Conservation (phyloP, 2,329 filamentous ascomycete genomes). For the Cryphonectria japonica region DNA sequence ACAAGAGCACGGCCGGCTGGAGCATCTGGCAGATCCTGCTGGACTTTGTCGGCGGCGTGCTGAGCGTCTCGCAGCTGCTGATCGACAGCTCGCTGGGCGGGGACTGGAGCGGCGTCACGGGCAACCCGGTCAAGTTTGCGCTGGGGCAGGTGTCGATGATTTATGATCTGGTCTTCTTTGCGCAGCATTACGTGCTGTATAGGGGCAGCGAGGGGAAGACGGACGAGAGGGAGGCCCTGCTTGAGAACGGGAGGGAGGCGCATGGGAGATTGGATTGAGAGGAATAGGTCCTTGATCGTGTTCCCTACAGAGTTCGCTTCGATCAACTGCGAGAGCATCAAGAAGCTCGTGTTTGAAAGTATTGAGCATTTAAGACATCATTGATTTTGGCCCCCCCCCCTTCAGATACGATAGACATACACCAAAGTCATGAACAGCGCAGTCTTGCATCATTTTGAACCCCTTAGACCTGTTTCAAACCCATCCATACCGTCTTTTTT, state of each 20-base stretch:
- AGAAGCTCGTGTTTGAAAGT: not conserved
- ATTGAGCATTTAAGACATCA: not conserved
- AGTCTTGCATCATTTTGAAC: not conserved
- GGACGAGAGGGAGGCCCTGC: slow-evolving; percentile 43
- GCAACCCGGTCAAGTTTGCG: slow-evolving; percentile 89
- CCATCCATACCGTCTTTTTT: not conserved
- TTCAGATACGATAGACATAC: not conserved
- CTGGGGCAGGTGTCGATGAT: slow-evolving; percentile 83
- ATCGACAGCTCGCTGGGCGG: slow-evolving; percentile 83
- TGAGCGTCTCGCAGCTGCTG: slow-evolving; percentile 80
- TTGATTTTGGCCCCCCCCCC: no score
- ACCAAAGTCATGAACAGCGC: not conserved
- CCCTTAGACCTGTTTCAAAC: not conserved
- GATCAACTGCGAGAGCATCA: not conserved
- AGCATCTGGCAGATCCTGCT: slow-evolving; percentile 82
- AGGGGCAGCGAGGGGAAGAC: slow-evolving; percentile 38
- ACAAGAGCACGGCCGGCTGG: slow-evolving; percentile 86
- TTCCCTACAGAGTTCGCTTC: not conserved
- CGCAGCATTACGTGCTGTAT: slow-evolving; percentile 88
- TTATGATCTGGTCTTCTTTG: slow-evolving; percentile 85
- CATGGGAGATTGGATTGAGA: slow-evolving; percentile 39
- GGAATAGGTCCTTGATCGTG: not conserved
- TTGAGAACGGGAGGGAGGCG: slow-evolving; percentile 38
- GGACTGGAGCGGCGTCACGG: slow-evolving; percentile 89
- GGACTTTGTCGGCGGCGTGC: slow-evolving; percentile 78